Evolutionary conservation across 345 rosid genomes (phyloP), one percentile per base, ranked within the genome.

Genomic region (Ricinus communis): DNA sequence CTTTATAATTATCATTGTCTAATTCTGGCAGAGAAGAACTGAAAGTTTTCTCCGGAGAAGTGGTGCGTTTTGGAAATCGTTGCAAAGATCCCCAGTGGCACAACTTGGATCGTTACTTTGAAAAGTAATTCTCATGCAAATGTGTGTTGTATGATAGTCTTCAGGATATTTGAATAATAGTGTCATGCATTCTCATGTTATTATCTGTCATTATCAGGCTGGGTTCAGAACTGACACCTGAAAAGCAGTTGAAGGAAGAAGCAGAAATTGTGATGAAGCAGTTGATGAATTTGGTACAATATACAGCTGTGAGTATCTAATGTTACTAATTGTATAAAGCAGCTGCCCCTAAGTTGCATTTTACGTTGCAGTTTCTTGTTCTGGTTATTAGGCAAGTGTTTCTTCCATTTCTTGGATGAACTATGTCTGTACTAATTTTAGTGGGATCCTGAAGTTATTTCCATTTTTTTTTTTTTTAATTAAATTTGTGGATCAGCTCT

Each of bases 51-150:
- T 84, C 97, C 14, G 84, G 97, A 75, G 99, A 95, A 79, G 99
- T 95, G 79, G 96, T 92, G 50, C 97, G 99, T 54, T 95, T 95
- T 71, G 99, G 99, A 65, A 95, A 92, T 77, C 97, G 91, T 75
- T 95, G 97, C 77, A 92, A 92, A 83, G 99, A 95, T 87, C 99
- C 97, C 73, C 99, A 95, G 59, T 95, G 91, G 93, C 99, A 95
- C 87, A 88, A 89, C 79, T 80, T 92, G 77, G 92, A 92, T 46
- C 97, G 99, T 33, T 92, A 88, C 74, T 92, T 95, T 73, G 97
- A 88, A 57, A 95, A 90, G 99, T 93, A 85, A 84, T 80, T 73
- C 27, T 16, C 33, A 66, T 61, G 19, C 75, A 65, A 78, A 66
- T 83, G 36, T 50, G 62, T 50, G 14, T 46, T 77, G 69, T 68